Evolutionary conservation across 352 stramenopile species (phyloP).

Genomic region (Aphanomyces cochlioides): DNA sequence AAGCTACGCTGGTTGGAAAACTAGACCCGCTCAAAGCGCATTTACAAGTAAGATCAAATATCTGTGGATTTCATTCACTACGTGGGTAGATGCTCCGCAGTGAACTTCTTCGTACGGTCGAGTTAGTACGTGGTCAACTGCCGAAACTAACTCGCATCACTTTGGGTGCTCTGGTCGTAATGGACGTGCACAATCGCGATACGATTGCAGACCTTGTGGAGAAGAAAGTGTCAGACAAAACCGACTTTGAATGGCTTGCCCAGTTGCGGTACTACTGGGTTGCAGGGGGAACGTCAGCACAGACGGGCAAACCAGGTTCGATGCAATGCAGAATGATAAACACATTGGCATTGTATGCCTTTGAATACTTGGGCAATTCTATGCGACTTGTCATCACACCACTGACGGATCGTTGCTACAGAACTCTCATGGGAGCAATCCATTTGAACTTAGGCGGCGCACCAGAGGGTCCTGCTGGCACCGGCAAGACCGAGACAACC

Average conservation of each 20-base stretch:
- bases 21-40: conserved; percentile 54
- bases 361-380: conserved; percentile 91
- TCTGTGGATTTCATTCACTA: conserved; percentile 5
- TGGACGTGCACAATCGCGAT: conserved; percentile 95
- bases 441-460: conserved; percentile 88
- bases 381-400: conserved; percentile 91
- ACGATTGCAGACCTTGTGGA: conserved; percentile 89
- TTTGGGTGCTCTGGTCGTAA: conserved; percentile 89
- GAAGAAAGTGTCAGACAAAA: conserved; percentile 66
- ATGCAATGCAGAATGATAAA: conserved; percentile 92
- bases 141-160: conserved; percentile 90
- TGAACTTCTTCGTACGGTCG: conserved; percentile 86
- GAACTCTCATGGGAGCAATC: conserved; percentile 88
- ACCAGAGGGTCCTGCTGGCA: conserved; percentile 86
- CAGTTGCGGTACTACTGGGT: conserved; percentile 93
- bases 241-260: conserved; percentile 92
- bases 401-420: conserved; percentile 89
- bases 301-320: conserved; percentile 81
- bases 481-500: conserved; percentile 90
- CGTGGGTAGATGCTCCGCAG: conserved; percentile 44
- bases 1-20: conserved; percentile 50
- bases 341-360: conserved; percentile 87
- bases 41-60: conserved; percentile 37
- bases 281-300: conserved; percentile 71
- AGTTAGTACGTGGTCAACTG: conserved; percentile 90